phyloP scores from a whole-genome alignment of 257 asterid species.

The Prunella vulgaris region DNA sequence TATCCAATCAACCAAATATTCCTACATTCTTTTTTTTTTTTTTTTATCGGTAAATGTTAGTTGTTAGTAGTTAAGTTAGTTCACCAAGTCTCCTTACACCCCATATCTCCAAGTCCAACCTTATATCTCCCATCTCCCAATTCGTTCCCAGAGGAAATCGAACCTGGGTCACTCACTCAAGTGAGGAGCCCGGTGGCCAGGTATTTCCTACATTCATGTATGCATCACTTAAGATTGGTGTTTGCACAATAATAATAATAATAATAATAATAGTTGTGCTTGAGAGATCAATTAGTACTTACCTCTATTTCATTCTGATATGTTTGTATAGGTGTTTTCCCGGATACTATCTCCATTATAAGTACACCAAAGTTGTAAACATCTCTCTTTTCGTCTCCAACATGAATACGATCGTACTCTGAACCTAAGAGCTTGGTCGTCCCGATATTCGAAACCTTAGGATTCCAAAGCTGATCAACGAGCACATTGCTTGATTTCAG shows the following conservation, averaged over 20 bases:
- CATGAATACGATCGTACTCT: conserved; percentile 20
- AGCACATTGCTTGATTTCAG: conserved; percentile 50
- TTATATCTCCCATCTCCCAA: too few relatives aligned
- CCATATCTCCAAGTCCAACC: too few relatives aligned
- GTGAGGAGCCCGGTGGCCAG: too few relatives aligned
- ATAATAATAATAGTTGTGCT: background rate
- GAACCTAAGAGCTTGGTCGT: conserved; percentile 36
- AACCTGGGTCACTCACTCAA: too few relatives aligned
- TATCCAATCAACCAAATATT: conserved; percentile 48
- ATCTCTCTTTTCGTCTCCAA: conserved; percentile 37
- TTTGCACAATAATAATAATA: too few relatives aligned
- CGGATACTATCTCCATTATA: conserved; percentile 57
- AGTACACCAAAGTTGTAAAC: conserved; percentile 58
- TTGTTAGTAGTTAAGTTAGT: too few relatives aligned
- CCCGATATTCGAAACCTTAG: conserved; percentile 49
- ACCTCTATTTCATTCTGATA: conserved; percentile 43
- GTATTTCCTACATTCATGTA: conserved; percentile 36
- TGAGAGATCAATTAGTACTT: background rate
- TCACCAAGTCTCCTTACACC: too few relatives aligned
- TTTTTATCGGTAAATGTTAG: too few relatives aligned
- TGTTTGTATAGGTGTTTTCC: conserved; percentile 30
- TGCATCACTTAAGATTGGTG: background rate
- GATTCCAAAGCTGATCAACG: conserved; percentile 57
- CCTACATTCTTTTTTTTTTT: too few relatives aligned
- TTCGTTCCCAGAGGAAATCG: too few relatives aligned